phyloP scores from a whole-genome alignment of 805 yeast genomes.

The Saccharomyces paradoxus region DNA sequence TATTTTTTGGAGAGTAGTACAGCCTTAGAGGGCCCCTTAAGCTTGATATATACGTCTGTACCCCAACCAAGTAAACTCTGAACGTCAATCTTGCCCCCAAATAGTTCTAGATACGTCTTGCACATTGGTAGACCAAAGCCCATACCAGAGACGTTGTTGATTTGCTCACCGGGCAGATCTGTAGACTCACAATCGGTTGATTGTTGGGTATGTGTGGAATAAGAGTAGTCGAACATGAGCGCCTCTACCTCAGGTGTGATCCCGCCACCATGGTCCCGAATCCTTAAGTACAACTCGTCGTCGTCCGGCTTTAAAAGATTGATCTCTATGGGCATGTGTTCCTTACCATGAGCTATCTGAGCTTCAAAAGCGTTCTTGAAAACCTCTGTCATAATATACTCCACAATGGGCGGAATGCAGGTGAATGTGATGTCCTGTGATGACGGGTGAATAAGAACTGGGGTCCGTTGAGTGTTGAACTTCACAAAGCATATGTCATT shows the following conservation, averaged over 20 bases:
- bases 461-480: slow-evolving; percentile 49
- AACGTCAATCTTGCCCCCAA: slow-evolving; percentile 60
- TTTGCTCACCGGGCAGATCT: slow-evolving; percentile 52
- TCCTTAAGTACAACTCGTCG: slow-evolving; percentile 56
- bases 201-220: slow-evolving; percentile 44
- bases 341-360: slow-evolving; percentile 59
- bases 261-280: slow-evolving; percentile 87
- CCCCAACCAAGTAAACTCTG: slow-evolving; percentile 74
- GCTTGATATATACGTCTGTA: slow-evolving; percentile 60
- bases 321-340: slow-evolving; percentile 27
- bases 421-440: slow-evolving; percentile 51
- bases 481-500: slow-evolving; percentile 77
- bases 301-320: slow-evolving; percentile 8
- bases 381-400: slow-evolving; percentile 78
- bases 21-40: slow-evolving; percentile 29
- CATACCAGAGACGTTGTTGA: slow-evolving; percentile 78
- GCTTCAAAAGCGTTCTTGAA: slow-evolving; percentile 85
- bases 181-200: background rate
- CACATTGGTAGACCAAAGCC: slow-evolving; percentile 92
- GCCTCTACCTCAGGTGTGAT: slow-evolving; percentile 57
- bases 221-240: slow-evolving; percentile 78
- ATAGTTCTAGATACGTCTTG: slow-evolving; percentile 62
- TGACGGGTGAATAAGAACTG: background rate
- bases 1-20: slow-evolving; percentile 3
- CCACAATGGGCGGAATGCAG: slow-evolving; percentile 79